Conservation (phyloP, 495 filamentous ascomycete genomes). For the Neurospora sublineolata region DNA sequence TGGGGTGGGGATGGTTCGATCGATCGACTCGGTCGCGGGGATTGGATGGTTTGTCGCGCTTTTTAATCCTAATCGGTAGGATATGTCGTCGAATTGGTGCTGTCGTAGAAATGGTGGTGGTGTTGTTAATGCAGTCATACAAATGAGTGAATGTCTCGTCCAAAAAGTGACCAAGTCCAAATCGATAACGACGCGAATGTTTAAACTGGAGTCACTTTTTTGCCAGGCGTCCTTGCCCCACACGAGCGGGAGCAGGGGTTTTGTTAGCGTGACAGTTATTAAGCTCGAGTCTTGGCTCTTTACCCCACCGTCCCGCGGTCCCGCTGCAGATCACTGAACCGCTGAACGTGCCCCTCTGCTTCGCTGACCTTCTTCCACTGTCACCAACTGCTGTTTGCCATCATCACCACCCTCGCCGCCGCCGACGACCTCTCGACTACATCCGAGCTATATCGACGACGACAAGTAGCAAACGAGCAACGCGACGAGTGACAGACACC, state of each 20-base stretch:
- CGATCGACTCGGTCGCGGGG: background rate
- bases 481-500: background rate
- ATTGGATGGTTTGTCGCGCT: background rate
- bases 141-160: background rate
- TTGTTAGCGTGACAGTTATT: background rate
- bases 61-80: background rate
- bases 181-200: background rate
- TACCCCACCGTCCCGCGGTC: background rate
- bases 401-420: background rate
- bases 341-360: background rate
- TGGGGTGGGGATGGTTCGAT: background rate
- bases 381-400: background rate
- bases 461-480: background rate
- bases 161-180: background rate
- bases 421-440: background rate
- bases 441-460: background rate
- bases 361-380: background rate
- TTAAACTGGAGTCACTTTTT: background rate
- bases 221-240: background rate
- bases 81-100: background rate
- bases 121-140: background rate
- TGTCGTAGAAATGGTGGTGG: background rate
- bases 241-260: background rate
- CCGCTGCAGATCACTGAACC: background rate
- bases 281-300: background rate